phyloP scores from a whole-genome alignment of 176 grass and related monocot genomes.

The Paspalum notatum region DNA sequence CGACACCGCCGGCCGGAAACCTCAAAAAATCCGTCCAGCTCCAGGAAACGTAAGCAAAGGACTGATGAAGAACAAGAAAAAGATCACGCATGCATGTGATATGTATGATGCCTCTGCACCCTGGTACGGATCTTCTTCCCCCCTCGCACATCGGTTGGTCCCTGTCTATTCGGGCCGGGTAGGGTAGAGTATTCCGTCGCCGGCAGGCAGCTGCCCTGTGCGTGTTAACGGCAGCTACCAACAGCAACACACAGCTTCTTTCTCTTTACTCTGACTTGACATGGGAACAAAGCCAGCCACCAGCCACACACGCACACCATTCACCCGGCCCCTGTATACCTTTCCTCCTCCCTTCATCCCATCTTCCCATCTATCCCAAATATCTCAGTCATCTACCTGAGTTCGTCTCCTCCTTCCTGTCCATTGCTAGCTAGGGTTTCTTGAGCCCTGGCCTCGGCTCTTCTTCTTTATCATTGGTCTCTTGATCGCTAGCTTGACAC shows the following conservation, averaged over 20 bases:
- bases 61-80: neutral
- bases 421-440: conserved; percentile 45
- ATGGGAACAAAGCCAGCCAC: conserved; percentile 82
- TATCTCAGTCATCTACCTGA: neutral
- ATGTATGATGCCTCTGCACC: conserved; percentile 16
- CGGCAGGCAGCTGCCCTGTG: conserved; percentile 1
- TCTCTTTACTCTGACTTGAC: conserved; percentile 81
- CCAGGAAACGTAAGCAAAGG: neutral
- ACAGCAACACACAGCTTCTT: conserved; percentile 41
- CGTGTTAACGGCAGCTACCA: conserved; percentile 15
- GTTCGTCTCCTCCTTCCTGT: conserved; percentile 18
- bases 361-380: conserved; percentile 8
- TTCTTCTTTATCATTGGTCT: neutral
- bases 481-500: neutral
- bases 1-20: neutral
- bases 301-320: conserved; percentile 44
- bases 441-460: conserved; percentile 5
- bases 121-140: conserved; percentile 13
- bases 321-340: conserved; percentile 25
- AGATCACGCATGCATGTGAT: conserved; percentile 35
- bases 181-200: neutral
- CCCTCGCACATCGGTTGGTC: neutral
- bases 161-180: conserved; percentile 1
- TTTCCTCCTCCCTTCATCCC: conserved; percentile 14
- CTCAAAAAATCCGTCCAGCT: conserved; percentile 29